Conservation (phyloP, 1,284 basidiomycete species). For the Austroboletus niveus region DNA sequence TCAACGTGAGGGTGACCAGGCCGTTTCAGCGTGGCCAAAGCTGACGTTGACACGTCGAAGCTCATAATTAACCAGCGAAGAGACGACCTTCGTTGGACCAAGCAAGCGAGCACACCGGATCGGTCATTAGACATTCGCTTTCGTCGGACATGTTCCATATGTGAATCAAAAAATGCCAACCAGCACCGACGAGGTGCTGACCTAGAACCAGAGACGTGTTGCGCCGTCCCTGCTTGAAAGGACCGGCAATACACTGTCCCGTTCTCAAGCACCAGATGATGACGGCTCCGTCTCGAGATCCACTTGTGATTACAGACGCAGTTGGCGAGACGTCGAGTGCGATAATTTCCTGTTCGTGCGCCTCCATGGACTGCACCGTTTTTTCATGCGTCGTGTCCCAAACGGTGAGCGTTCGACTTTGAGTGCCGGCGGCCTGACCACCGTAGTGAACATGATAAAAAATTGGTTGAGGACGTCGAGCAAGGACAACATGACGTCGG, state of each 20-base stretch:
- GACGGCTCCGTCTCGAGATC: conserved; percentile 20
- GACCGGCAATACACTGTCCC: conserved; percentile 8
- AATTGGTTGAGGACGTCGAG: too few species aligned
- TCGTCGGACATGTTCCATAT: conserved; percentile 9
- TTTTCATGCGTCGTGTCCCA: conserved; percentile 8
- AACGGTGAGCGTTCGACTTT: conserved; percentile 8
- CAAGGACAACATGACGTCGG: too few species aligned
- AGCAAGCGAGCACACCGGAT: conserved; percentile 13
- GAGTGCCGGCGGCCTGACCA: not conserved
- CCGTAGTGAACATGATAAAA: too few species aligned
- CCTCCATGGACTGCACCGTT: conserved; percentile 8
- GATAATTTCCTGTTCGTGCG: conserved; percentile 16
- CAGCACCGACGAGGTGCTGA: conserved; percentile 15
- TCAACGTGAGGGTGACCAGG: conserved; percentile 11
- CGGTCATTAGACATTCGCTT: not conserved
- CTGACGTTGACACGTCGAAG: conserved; percentile 10
- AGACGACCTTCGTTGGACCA: conserved; percentile 21
- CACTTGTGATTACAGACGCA: conserved; percentile 18
- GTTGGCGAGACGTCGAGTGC: conserved; percentile 21
- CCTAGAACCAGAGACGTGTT: conserved; percentile 22
- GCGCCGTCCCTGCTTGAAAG: conserved; percentile 11
- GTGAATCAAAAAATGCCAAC: conserved; percentile 7
- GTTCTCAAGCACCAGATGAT: conserved; percentile 22
- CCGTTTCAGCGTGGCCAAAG: conserved; percentile 8
- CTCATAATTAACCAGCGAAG: conserved; percentile 15